Evolutionary conservation across 352 stramenopile species (phyloP), one percentile per base, ranked within the genome.

Genomic region (Achlya hypogyna): DNA sequence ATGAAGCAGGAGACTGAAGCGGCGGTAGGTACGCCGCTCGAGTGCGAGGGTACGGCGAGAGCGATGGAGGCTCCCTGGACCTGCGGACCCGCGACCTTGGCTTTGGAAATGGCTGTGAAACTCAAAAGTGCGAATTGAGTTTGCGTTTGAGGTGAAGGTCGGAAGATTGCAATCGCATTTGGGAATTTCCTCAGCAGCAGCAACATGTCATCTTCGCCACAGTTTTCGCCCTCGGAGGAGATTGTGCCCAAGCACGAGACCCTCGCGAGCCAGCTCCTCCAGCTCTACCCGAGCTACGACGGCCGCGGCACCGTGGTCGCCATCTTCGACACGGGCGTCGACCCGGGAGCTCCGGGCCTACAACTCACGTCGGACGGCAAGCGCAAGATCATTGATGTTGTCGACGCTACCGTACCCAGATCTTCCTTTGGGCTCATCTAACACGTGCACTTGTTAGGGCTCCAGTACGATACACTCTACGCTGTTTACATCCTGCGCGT

Each of bases 291-390:
- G 14, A 62, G 79, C n/a, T 95, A 82, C 69, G 91, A 98, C 78
- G 96, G 96, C 8, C 82, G 84, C 52, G 84, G 87, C 66, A 81
- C 97, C 0, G 81, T 96, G 18, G 92, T 98, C 35, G 93, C 87
- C n/a, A 91, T 98, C 69, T 85, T 99, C 49, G 96, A 99, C 80
- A 98, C 96, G 27, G 96, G 96, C 47, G 89, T 98, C 62, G 96
- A 99, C 72, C 91, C 93, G 0, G 90, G 85, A 2, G 93, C 95
- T 0, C 78, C 81, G 35, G 93, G 92, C 1, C 74, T 98, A 18
- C 84, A 93, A 69, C 80, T 76, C 29, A 96, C 89, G 45, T 71
- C 80, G 9, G 86, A 96, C 74, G 91, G 91, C 10, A 78, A 84
- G 23, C 88, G 86, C 52, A 98, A 99, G 78, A 77, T 98, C 66